Conservation (phyloP, 2,329 filamentous ascomycete genomes). For the Trichoderma semiorbis region DNA sequence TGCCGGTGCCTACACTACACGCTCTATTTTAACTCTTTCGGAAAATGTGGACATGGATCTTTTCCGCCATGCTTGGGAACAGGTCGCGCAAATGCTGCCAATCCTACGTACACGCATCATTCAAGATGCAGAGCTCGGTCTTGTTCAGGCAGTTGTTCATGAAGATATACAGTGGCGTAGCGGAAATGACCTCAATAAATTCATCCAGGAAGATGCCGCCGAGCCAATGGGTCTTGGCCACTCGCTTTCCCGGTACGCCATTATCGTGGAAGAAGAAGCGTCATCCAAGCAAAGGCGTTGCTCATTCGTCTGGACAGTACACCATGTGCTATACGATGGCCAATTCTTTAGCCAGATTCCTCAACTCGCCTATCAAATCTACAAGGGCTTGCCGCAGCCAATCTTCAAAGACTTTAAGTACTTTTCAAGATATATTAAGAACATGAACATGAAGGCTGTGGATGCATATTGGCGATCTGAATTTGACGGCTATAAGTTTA, state of each 20-base stretch:
- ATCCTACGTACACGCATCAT: constrained; percentile 11
- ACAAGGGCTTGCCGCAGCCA: too few relatives aligned
- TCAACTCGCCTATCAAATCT: too few relatives aligned
- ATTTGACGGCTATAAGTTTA: too few relatives aligned
- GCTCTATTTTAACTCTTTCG: neutral
- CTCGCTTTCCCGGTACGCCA: too few relatives aligned
- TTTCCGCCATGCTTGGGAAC: neutral
- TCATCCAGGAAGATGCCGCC: too few relatives aligned
- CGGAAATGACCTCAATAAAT: too few relatives aligned
- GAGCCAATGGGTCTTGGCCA: too few relatives aligned
- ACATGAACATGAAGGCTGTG: too few relatives aligned
- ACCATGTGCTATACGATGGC: constrained; percentile 23
- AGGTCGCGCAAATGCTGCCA: neutral
- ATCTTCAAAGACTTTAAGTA: too few relatives aligned
- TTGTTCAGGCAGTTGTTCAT: neutral
- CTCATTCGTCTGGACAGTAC: constrained; percentile 21
- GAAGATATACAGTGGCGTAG: neutral
- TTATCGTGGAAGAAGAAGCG: too few relatives aligned
- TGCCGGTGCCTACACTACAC: neutral
- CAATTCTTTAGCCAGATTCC: neutral
- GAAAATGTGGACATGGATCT: neutral
- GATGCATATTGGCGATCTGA: neutral
- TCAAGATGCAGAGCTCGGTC: neutral
- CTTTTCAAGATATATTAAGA: too few relatives aligned
- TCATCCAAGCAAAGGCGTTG: too few relatives aligned